phyloP scores from a whole-genome alignment of 1,284 basidiomycete genomes.

The Bondarzewia mesenterica region DNA sequence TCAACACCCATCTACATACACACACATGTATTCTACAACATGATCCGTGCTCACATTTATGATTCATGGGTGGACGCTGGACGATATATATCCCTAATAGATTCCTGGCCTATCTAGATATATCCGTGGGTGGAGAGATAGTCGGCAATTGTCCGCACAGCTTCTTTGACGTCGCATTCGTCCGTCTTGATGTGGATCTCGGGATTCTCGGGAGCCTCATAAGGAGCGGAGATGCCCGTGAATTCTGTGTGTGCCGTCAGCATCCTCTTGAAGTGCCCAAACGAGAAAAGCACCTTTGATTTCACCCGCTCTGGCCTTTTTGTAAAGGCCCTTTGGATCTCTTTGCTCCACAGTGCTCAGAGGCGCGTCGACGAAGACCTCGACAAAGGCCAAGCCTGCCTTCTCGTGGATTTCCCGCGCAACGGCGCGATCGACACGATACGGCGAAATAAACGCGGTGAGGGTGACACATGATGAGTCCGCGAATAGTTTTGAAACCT shows the following conservation, averaged over 20 bases:
- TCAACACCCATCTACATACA: neutral
- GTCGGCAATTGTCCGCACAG: slow-evolving; percentile 75
- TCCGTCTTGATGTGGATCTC: slow-evolving; percentile 94
- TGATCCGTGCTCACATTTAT: neutral
- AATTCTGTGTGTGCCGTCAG: slow-evolving; percentile 61
- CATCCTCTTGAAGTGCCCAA: neutral
- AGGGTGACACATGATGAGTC: slow-evolving; percentile 81
- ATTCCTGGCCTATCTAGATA: no score
- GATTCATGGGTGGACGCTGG: no score
- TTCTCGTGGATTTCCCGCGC: slow-evolving; percentile 81
- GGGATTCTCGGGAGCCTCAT: slow-evolving; percentile 81
- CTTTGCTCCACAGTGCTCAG: slow-evolving; percentile 83
- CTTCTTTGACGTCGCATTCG: slow-evolving; percentile 70
- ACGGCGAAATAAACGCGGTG: slow-evolving; percentile 99
- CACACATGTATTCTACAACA: neutral
- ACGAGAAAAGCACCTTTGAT: slow-evolving; percentile 72
- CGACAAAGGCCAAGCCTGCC: slow-evolving; percentile 76
- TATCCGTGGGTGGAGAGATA: slow-evolving; percentile 69
- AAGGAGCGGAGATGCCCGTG: slow-evolving; percentile 96
- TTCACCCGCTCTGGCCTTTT: slow-evolving; percentile 92
- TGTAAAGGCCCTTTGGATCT: slow-evolving; percentile 98
- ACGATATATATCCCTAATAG: no score
- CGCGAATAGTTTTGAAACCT: slow-evolving; percentile 94
- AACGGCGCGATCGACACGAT: slow-evolving; percentile 77
- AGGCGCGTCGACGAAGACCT: slow-evolving; percentile 94